phyloP scores from a whole-genome alignment of 1,284 basidiomycete genomes.

The Pseudozyma thailandica region DNA sequence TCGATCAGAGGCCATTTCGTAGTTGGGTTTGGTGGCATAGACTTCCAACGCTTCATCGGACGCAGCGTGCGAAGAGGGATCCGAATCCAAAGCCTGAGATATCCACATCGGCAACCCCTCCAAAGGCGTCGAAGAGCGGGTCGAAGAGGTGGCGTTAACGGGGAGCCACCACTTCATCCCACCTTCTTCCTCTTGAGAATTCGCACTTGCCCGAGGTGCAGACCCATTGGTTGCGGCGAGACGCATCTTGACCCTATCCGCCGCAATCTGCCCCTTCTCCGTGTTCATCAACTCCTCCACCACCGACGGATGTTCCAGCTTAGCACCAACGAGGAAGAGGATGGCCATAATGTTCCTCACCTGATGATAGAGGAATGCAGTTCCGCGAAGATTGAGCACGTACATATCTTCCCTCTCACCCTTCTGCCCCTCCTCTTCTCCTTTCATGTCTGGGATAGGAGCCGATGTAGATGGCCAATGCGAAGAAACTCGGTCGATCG shows the following conservation, averaged over 20 bases:
- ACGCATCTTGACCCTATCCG: slow-evolving; percentile 40
- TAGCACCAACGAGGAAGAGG: slow-evolving; percentile 86
- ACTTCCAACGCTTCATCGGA: slow-evolving; percentile 32
- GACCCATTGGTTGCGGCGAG: slow-evolving; percentile 8
- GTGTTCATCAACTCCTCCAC: slow-evolving; percentile 82
- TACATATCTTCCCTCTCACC: slow-evolving; percentile 69
- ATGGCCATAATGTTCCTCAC: slow-evolving; percentile 95
- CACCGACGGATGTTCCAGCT: slow-evolving; percentile 80
- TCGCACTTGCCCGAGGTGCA: not conserved
- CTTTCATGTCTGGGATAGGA: not conserved
- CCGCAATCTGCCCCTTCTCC: slow-evolving; percentile 53
- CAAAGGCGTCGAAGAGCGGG: not conserved
- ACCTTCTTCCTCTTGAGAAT: not conserved
- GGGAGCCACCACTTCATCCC: slow-evolving; percentile 44
- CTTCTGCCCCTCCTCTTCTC: not conserved
- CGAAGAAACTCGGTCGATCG: slow-evolving; percentile 70
- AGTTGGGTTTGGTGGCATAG: slow-evolving; percentile 77
- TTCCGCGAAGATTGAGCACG: slow-evolving; percentile 87
- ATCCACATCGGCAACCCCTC: slow-evolving; percentile 36
- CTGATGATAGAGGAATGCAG: slow-evolving; percentile 95
- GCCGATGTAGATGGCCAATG: slow-evolving; percentile 33
- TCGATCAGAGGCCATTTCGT: slow-evolving; percentile 89
- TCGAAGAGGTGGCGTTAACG: slow-evolving; percentile 19
- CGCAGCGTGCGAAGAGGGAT: not conserved
- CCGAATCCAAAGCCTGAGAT: not conserved